Conservation (phyloP, 345 rosid genomes). For the Barbarea vulgaris region DNA sequence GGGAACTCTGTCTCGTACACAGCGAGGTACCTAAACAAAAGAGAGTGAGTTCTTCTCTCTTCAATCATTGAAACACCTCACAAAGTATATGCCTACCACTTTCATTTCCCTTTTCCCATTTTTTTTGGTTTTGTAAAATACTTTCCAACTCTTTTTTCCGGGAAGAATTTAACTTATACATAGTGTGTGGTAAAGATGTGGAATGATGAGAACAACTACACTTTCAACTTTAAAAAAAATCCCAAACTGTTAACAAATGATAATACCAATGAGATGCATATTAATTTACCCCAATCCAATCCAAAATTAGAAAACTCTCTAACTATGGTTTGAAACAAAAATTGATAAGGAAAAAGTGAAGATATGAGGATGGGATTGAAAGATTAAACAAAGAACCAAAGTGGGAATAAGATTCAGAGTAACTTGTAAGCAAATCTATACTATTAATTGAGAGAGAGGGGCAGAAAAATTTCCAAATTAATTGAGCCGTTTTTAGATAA, state of each 20-base stretch:
- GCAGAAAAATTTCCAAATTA: too few species aligned
- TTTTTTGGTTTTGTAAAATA: not conserved
- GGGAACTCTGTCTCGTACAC: constrained; percentile 38
- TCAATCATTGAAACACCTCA: constrained; percentile 42
- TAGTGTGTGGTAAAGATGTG: constrained; percentile 10
- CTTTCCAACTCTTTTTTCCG: constrained; percentile 11
- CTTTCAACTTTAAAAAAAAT: not conserved
- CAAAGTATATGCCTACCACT: constrained; percentile 29
- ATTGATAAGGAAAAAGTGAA: not conserved
- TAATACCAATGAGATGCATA: not conserved
- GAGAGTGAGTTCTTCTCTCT: constrained; percentile 27
- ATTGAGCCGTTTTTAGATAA: too few species aligned
- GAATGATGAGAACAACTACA: constrained; percentile 19
- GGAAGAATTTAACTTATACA: not conserved
- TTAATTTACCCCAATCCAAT: not conserved
- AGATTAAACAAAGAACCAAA: not conserved
- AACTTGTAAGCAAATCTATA: constrained; percentile 20
- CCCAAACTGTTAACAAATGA: not conserved
- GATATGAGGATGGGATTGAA: not conserved
- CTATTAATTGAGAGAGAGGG: too few species aligned
- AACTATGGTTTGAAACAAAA: not conserved
- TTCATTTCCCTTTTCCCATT: not conserved
- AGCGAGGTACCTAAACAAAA: constrained; percentile 36
- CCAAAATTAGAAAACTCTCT: not conserved
- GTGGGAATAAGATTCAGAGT: not conserved